Evolutionary conservation across 2,329 filamentous ascomycete species (phyloP).

Genomic region (Coleophoma eucalyptorum): DNA sequence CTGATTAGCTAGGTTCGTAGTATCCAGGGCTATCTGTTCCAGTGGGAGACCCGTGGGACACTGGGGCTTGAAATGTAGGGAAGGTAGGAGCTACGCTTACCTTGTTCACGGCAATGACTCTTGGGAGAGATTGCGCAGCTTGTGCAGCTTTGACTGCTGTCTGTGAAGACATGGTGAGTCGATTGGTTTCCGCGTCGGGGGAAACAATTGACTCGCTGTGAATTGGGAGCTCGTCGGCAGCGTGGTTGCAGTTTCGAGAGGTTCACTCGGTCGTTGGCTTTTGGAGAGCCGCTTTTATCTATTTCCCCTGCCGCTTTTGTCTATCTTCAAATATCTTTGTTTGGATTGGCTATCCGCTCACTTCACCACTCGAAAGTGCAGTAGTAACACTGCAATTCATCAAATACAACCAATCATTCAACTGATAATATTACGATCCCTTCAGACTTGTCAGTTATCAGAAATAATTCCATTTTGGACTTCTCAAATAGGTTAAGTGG

Average conservation of each 20-base stretch:
- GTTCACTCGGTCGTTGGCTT: background rate
- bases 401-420: no score
- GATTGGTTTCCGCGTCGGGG: background rate
- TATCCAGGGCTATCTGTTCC: no score
- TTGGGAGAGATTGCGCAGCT: conserved; percentile 50
- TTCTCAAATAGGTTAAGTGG: no score
- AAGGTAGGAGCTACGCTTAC: conserved; percentile 36
- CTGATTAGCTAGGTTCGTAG: no score
- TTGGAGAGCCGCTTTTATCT: background rate
- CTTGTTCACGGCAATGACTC: conserved; percentile 53
- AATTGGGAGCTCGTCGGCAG: no score
- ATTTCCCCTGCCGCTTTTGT: background rate
- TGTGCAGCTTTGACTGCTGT: conserved; percentile 55
- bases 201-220: conserved; percentile 35
- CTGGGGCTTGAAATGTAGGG: conserved; percentile 10
- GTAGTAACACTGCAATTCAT: no score
- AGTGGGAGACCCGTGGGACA: conserved; percentile 1
- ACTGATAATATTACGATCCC: no score
- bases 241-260: background rate
- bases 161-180: conserved; percentile 39
- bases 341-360: no score
- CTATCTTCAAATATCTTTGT: background rate
- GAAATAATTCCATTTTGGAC: no score
- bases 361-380: no score
- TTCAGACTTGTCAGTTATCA: no score